Conservation (phyloP, 2,329 filamentous ascomycete species). For the Colletotrichum incanum region DNA sequence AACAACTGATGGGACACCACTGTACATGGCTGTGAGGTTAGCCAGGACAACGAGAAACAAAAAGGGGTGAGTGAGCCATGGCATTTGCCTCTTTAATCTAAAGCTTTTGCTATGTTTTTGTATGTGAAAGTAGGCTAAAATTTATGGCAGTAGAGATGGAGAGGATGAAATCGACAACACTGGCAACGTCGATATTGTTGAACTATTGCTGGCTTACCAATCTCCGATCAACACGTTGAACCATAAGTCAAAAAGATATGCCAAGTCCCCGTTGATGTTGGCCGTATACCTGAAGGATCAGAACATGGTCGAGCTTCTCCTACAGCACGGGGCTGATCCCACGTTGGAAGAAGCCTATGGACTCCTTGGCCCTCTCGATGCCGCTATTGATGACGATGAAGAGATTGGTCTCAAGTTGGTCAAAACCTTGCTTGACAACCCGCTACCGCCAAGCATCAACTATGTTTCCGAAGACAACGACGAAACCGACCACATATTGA, state of each 20-base stretch:
- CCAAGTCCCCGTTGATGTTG: slow-evolving; percentile 30
- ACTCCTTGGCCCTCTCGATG: slow-evolving; percentile 34
- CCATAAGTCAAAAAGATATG: slow-evolving; percentile 4
- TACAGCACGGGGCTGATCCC: slow-evolving; percentile 47
- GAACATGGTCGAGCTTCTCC: slow-evolving; percentile 44
- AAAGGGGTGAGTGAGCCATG: neutral
- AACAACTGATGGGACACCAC: slow-evolving; percentile 8
- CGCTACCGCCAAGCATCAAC: slow-evolving; percentile 42
- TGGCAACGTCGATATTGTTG: slow-evolving; percentile 33
- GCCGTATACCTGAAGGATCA: slow-evolving; percentile 29
- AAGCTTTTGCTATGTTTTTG: neutral
- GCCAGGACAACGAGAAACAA: neutral
- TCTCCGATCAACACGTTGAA: slow-evolving; percentile 35
- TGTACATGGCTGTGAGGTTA: slow-evolving; percentile 24
- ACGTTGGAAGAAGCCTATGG: slow-evolving; percentile 46
- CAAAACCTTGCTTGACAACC: slow-evolving; percentile 42
- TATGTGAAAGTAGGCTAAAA: neutral
- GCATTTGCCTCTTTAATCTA: accelerated
- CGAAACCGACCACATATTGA: slow-evolving; percentile 31
- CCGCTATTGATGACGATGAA: slow-evolving; percentile 28
- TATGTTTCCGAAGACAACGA: slow-evolving; percentile 24
- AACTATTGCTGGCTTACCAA: slow-evolving; percentile 34
- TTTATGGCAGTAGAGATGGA: neutral
- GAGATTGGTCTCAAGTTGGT: slow-evolving; percentile 27
- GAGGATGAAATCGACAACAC: neutral